These are phyloP conservation scores for Solanum hybrid DNA, from an alignment of 305 asterid species.

Conservation along the genomic window DNA sequence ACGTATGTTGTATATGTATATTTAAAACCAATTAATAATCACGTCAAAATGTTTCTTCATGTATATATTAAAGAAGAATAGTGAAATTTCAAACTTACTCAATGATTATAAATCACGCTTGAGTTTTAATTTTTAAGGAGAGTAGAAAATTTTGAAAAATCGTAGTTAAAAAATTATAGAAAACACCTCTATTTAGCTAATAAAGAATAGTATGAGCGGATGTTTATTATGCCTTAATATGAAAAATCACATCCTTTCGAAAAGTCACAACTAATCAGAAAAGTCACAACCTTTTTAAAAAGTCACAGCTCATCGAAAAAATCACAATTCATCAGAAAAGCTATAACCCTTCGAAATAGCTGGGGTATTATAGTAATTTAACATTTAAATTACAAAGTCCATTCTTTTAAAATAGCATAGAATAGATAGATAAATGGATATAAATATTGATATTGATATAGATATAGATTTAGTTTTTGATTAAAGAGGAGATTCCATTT, in stretches of 20 bases:
- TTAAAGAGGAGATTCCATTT: neutral
- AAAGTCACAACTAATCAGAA: too few species aligned
- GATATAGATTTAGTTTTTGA: neutral
- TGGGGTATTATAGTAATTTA: too few species aligned
- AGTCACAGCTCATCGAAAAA: too few species aligned
- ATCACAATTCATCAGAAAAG: too few species aligned
- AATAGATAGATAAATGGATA: neutral
- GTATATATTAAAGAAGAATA: too few species aligned
- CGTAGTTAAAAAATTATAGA: too few species aligned
- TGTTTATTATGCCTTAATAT: neutral
- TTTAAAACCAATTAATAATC: too few species aligned
- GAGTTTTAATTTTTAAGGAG: neutral
- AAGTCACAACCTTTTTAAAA: too few species aligned
- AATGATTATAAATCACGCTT: neutral
- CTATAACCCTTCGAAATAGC: too few species aligned
- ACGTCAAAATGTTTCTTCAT: accelerated
- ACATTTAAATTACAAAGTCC: neutral
- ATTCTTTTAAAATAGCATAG: neutral
- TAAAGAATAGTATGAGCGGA: neutral
- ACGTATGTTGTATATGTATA: neutral
- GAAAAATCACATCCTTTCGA: too few species aligned
- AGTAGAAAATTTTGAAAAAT: neutral
- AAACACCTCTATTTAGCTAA: neutral
- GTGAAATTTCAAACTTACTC: neutral
- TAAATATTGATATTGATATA: neutral